phyloP scores from a whole-genome alignment of 2,329 filamentous ascomycete species.

The Colletotrichum tamarilloi region DNA sequence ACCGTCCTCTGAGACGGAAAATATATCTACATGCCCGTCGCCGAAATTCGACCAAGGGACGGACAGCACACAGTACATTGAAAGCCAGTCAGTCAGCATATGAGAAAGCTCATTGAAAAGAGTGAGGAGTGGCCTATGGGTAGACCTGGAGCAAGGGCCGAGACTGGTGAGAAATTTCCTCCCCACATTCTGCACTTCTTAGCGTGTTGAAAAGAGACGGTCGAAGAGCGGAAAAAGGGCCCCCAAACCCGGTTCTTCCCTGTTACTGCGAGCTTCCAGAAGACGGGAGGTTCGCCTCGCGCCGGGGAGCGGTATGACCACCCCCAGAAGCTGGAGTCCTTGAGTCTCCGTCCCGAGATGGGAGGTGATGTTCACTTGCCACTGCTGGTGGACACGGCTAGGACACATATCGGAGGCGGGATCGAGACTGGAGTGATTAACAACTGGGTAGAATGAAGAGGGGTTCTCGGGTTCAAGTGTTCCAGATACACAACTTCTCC shows the following conservation, averaged over 20 bases:
- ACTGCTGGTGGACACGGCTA: neutral
- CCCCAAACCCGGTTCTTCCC: slow-evolving; percentile 13
- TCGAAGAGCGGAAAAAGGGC: neutral
- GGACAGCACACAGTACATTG: no score
- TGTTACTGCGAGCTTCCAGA: slow-evolving; percentile 13
- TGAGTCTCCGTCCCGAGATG: slow-evolving; percentile 14
- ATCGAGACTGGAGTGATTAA: neutral
- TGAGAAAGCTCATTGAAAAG: neutral
- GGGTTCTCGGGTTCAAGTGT: neutral
- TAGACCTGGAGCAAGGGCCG: neutral
- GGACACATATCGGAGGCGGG: neutral
- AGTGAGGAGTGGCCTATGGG: neutral
- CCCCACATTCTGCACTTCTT: slow-evolving; percentile 22
- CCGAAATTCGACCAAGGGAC: neutral
- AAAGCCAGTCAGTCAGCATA: neutral
- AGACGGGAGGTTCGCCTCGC: slow-evolving; percentile 18
- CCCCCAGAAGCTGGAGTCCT: slow-evolving; percentile 3
- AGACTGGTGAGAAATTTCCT: neutral
- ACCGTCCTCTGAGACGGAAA: neutral
- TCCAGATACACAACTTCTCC: slow-evolving; percentile 27
- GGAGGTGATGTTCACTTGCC: slow-evolving; percentile 4
- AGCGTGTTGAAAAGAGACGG: slow-evolving; percentile 12
- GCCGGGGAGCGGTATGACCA: neutral
- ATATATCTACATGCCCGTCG: neutral
- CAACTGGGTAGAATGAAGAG: neutral